Conservation (phyloP, 495 filamentous ascomycete genomes). For the Aspergillus carlsbadensis region DNA sequence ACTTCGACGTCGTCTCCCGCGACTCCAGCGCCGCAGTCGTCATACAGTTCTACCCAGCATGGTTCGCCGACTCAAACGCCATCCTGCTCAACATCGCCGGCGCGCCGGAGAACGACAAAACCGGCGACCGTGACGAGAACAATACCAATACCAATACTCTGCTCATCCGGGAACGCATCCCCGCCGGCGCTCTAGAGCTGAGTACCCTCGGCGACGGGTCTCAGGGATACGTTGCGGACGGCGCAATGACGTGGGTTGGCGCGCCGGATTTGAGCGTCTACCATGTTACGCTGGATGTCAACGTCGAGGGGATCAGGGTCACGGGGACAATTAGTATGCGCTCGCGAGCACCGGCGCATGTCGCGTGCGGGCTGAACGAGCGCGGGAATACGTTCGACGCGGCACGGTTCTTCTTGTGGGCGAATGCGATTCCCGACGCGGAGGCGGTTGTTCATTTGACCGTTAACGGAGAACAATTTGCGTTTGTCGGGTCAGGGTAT, state of each 20-base stretch:
- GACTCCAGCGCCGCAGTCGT: background rate
- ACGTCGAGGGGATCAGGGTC: background rate
- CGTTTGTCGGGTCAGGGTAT: background rate
- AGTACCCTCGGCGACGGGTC: background rate
- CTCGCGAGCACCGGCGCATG: background rate
- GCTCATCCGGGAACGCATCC: background rate
- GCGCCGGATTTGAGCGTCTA: background rate
- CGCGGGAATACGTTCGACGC: background rate
- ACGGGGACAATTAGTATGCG: background rate
- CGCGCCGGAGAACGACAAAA: no score
- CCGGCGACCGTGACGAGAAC: no score
- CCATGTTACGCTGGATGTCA: background rate
- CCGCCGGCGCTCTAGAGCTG: background rate
- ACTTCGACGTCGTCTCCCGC: background rate
- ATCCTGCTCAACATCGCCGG: background rate
- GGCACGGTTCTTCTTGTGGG: background rate
- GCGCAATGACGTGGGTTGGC: background rate
- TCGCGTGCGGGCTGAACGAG: background rate
- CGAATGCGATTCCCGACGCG: background rate
- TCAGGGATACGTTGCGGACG: background rate
- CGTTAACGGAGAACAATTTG: background rate
- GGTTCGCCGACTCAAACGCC: background rate
- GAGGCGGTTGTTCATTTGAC: background rate
- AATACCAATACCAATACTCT: no score
- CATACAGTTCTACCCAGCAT: background rate